phyloP scores from a whole-genome alignment of 495 filamentous ascomycete genomes.

The Hyaloscypha hepaticicola region DNA sequence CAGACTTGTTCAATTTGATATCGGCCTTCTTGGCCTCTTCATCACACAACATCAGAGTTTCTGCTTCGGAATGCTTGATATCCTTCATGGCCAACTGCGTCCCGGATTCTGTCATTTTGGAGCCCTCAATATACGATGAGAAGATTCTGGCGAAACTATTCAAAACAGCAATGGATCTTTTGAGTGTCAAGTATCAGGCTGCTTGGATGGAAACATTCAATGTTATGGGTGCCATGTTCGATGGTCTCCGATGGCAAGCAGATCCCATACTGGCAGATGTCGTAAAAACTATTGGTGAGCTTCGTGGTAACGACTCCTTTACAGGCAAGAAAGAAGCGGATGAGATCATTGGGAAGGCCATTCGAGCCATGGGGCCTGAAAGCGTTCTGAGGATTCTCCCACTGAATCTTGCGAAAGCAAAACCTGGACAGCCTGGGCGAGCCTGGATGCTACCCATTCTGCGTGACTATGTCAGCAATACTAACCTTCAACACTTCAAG shows the following conservation, averaged over 20 bases:
- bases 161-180: conserved; percentile 61
- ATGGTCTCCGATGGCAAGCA: conserved; percentile 80
- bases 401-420: conserved; percentile 76
- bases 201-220: conserved; percentile 97
- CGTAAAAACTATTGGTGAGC: conserved; percentile 76
- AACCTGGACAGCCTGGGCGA: conserved; percentile 72
- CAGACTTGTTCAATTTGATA: conserved; percentile 74
- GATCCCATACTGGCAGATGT: conserved; percentile 71
- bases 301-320: conserved; percentile 87
- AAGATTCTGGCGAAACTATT: conserved; percentile 76
- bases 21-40: conserved; percentile 78
- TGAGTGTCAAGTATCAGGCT: conserved; percentile 86
- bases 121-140: conserved; percentile 87
- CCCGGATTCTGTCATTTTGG: conserved; percentile 72
- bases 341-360: conserved; percentile 78
- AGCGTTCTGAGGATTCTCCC: conserved; percentile 77
- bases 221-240: conserved; percentile 82
- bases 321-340: conserved; percentile 94
- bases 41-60: conserved; percentile 87
- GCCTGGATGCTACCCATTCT: conserved; percentile 94
- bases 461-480: conserved; percentile 80
- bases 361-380: conserved; percentile 85
- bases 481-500: conserved; percentile 81
- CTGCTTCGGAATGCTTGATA: conserved; percentile 90
- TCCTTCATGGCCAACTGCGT: conserved; percentile 89